Base-by-base conservation (phyloP, 306 rosid species). In the Ceratonia siliqua region DNA sequence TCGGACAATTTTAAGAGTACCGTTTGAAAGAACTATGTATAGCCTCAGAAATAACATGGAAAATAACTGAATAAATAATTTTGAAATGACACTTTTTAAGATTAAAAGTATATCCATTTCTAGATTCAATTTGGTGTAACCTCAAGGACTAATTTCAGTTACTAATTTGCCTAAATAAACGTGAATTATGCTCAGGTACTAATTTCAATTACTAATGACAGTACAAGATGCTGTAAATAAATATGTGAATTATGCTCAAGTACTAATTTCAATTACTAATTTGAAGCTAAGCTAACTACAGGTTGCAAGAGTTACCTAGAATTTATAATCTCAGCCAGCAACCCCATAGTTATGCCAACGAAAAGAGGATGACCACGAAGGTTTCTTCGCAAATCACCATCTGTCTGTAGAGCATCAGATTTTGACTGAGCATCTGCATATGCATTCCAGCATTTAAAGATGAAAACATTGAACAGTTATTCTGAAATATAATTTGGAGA, bases 281-380 rank as follows among this genome's bases (percentile, higher is more conserved):
- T 80, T 59, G 46, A 58, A 46, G 50, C 50, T 18, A 72, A 57
- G 70, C 74, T 41, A 72, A 72, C 55, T 54, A 36, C 18, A 74
- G 55, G 72, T 62, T 81, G 68, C 82, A 79, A 63, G 62, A 72
- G 41, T 32, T 92, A 90, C 99, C 99, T 94, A 57, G 99, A 94
- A 80, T 94, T 94, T 82, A 92, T 94, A 69, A 94, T 85, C 88
- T 92, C 99, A 33, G 99, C 90, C 73, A 94, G 92, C 50, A 94
- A 83, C 33, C 99, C 99, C 99, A 94, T 90, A 18, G 93, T 92
- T 81, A 94, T 89, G 45, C 97, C 99, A 73, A 92, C 92, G 91
- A 94, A 94, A 79, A 94, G 96, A 56, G 95, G 95, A 82, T 94
- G 99, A 71, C 80, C 64, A 52, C 77, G 86, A 68, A 87, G 92